Evolutionary conservation across 163 green algal genomes (phyloP).

Genomic region (Scenedesmus sp.): DNA sequence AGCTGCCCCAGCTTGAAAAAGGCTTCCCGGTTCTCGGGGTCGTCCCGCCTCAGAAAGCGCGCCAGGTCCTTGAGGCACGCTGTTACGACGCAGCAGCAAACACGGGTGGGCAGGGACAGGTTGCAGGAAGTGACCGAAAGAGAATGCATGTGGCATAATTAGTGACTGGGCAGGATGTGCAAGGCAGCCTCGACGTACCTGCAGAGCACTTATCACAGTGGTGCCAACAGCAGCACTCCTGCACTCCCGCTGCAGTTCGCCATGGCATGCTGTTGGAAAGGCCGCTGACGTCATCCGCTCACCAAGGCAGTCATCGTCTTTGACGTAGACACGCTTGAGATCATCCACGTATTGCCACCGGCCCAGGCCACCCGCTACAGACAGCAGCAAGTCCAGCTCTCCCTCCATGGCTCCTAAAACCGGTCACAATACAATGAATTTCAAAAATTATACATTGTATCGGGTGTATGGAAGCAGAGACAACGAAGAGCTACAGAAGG

Average conservation of each 20-base stretch:
- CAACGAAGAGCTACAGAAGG: neutral
- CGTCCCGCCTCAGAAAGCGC: constrained; percentile 92
- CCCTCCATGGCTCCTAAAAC: neutral
- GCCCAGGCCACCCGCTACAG: constrained; percentile 54
- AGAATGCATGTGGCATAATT: no score
- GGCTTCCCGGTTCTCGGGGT: constrained; percentile 78
- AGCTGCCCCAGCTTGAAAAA: constrained; percentile 86
- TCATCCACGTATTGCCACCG: constrained; percentile 17
- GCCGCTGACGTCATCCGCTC: neutral
- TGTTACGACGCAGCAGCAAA: neutral
- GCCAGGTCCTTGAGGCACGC: constrained; percentile 58
- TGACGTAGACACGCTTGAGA: constrained; percentile 38
- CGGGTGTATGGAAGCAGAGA: neutral
- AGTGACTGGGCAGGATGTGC: no score
- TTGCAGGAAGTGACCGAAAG: neutral
- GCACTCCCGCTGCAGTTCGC: neutral
- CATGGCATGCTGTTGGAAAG: neutral
- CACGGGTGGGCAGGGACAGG: neutral
- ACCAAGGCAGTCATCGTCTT: constrained; percentile 61
- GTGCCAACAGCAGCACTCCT: neutral
- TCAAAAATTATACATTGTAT: neutral
- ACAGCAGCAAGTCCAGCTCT: constrained; percentile 61
- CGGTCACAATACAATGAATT: neutral
- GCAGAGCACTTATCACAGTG: neutral
- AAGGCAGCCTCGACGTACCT: neutral